phyloP scores from a whole-genome alignment of 805 yeast species.

The Metschnikowia drakensbergensis region DNA sequence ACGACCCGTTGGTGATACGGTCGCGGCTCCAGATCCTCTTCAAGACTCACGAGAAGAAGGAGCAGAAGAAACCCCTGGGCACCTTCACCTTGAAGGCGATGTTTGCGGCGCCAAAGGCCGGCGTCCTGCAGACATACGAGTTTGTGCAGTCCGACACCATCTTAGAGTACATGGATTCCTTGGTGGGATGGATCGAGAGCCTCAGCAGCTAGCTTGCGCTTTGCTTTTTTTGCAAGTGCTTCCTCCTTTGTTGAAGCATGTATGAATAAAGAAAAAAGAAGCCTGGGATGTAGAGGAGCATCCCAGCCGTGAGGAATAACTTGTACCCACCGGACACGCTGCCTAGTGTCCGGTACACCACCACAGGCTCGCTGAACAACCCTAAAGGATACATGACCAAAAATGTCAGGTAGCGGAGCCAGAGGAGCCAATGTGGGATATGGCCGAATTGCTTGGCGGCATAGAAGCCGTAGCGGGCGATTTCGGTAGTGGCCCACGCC shows the following conservation, averaged over 20 bases:
- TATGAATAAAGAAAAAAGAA: slow-evolving; percentile 25
- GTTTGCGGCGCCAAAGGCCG: slow-evolving; percentile 15
- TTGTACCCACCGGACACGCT: slow-evolving; percentile 17
- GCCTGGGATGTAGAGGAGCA: slow-evolving; percentile 31
- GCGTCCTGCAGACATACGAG: slow-evolving; percentile 16
- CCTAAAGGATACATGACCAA: slow-evolving; percentile 32
- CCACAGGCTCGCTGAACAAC: slow-evolving; percentile 23
- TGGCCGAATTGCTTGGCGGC: slow-evolving; percentile 16
- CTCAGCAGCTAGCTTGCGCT: neutral
- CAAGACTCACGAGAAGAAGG: slow-evolving; percentile 10
- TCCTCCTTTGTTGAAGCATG: slow-evolving; percentile 30
- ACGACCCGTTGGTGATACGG: slow-evolving; percentile 40
- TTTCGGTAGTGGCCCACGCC: slow-evolving; percentile 32
- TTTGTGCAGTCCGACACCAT: slow-evolving; percentile 33
- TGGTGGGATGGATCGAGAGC: slow-evolving; percentile 29
- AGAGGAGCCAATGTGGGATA: slow-evolving; percentile 20
- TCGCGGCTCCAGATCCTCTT: slow-evolving; percentile 39
- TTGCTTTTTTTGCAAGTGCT: slow-evolving; percentile 9
- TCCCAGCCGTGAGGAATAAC: slow-evolving; percentile 21
- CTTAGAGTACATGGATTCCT: slow-evolving; percentile 26
- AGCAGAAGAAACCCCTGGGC: slow-evolving; percentile 5
- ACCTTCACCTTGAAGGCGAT: slow-evolving; percentile 14
- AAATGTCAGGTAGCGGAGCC: slow-evolving; percentile 30
- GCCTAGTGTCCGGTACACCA: slow-evolving; percentile 24
- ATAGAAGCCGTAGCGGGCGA: slow-evolving; percentile 29